Evolutionary conservation across 1,284 basidiomycete species (phyloP), one percentile per base, ranked within the genome.

Genomic region (Microbotryum saponariae): DNA sequence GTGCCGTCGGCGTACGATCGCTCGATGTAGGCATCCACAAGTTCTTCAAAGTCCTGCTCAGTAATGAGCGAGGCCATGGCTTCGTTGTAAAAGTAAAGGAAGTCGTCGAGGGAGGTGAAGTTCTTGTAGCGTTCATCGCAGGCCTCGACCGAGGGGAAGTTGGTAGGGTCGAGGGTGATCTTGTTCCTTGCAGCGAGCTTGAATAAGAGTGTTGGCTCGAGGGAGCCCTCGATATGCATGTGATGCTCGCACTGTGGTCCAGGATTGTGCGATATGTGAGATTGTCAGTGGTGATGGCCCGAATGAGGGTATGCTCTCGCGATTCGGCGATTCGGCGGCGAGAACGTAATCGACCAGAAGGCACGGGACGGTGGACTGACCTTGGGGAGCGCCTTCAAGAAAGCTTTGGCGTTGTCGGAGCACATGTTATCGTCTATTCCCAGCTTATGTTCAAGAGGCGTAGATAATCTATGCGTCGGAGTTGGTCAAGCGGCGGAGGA

Each of bases 211-310:
- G 51, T 51, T 1, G 71, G 71, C 51, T 66, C 65, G 37, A 72
- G 65, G 0, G 68, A 53, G n/a, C 67, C 67, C 52, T 70, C 68
- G 56, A 72, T 71, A 54, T 72, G 71, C 18, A 72, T 54, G 51
- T 72, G 71, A 52, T 71, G 69, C 53, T 72, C 71, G 62, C 66
- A 68, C 63, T 69, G 56, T 21, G 27, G n/a, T 23, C 31, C 29
- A 23, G 9, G 20, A 33, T 2, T 20, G 4, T 16, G 27, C 23
- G n/a, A 6, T 7, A 54, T 27, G 5, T 27, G 5, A 25, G 45
- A 42, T 23, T 46, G 42, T 20, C 25, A 51, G 49, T 29, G 25
- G 23, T 6, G 9, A 5, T 10, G 37, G 12, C 31, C 31, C 9
- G 31, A 31, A 6, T 21, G 14, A 18, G 25, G 42, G 53, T 44